A percentile compares a stretch with the other conserved stretches of the same genome.
phyloP scores from a whole-genome alignment of 345 rosid species.

The Cochlearia excelsa region DNA sequence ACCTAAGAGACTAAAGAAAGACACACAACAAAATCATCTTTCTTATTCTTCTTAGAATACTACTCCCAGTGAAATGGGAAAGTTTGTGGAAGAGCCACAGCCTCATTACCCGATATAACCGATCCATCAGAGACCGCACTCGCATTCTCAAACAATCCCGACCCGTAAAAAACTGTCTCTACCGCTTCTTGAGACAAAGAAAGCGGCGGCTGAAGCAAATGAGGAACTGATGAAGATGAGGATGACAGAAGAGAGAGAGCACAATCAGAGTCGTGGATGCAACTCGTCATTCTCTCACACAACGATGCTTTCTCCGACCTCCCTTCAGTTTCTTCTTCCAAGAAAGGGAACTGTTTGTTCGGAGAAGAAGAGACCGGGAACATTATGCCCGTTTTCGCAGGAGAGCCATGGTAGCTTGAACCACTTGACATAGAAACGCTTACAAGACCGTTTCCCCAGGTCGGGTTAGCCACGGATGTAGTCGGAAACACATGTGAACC shows the following conservation, averaged over 20 bases:
- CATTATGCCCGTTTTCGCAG: constrained; percentile 33
- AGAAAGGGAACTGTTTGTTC: constrained; percentile 48
- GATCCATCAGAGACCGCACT: constrained; percentile 41
- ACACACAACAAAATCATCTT: constrained; percentile 8
- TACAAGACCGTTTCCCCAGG: constrained; percentile 42
- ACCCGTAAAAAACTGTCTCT: constrained; percentile 39
- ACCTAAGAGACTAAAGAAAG: constrained; percentile 16
- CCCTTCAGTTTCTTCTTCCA: constrained; percentile 36
- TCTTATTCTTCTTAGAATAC: constrained; percentile 21
- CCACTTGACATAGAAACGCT: constrained; percentile 26
- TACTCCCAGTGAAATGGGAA: constrained; percentile 71
- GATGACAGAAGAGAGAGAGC: constrained; percentile 96
- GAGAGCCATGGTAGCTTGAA: constrained; percentile 16
- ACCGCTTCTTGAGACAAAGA: constrained; percentile 37
- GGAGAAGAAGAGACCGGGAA: constrained; percentile 44
- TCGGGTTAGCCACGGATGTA: constrained; percentile 37
- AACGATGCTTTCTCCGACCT: constrained; percentile 32
- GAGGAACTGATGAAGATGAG: constrained; percentile 32
- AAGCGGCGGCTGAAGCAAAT: constrained; percentile 35
- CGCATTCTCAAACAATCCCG: constrained; percentile 40
- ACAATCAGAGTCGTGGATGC: constrained; percentile 55
- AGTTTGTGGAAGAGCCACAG: constrained; percentile 40
- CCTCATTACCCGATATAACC: constrained; percentile 36
- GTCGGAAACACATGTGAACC: constrained; percentile 52
- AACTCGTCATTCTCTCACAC: constrained; percentile 49